These are phyloP conservation scores for Coniochaeta pulveracea DNA, from an alignment of 2,329 filamentous ascomycete genomes.

Conservation along the genomic window DNA sequence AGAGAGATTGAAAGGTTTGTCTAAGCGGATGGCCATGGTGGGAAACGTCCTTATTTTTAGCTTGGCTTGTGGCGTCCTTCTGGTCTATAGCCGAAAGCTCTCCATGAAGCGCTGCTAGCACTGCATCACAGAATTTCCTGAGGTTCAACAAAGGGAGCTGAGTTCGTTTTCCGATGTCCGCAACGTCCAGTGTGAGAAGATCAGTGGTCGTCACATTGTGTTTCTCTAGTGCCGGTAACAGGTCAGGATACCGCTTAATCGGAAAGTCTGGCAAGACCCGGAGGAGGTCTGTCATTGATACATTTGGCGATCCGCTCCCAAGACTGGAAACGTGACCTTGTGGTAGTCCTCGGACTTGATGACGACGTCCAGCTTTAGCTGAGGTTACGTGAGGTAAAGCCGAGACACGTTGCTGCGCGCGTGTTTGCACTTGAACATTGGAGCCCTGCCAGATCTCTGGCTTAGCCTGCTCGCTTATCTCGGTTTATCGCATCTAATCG, in stretches of 20 bases:
- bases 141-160: constrained; percentile 72
- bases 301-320: constrained; percentile 7
- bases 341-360: too few relatives aligned
- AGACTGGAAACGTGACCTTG: too few relatives aligned
- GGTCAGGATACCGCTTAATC: constrained; percentile 56
- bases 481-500: too few relatives aligned
- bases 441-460: too few relatives aligned
- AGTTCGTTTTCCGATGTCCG: constrained; percentile 77
- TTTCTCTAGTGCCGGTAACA: constrained; percentile 71
- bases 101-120: constrained; percentile 53
- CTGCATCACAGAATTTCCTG: constrained; percentile 56
- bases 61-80: constrained; percentile 4
- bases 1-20: constrained; percentile 24
- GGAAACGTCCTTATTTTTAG: constrained; percentile 1
- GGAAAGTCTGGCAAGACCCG: constrained; percentile 73
- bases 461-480: too few relatives aligned
- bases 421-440: too few relatives aligned
- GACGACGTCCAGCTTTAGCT: too few relatives aligned
- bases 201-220: constrained; percentile 70
- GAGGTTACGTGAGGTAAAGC: too few relatives aligned
- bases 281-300: constrained; percentile 72
- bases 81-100: too few relatives aligned
- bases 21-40: constrained; percentile 10
- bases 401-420: too few relatives aligned
- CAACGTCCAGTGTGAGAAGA: constrained; percentile 70